Percentiles rank a stretch among this genome's conserved stretches.
phyloP scores from a whole-genome alignment of 257 asterid genomes.

The Thymus quinquecostatus region DNA sequence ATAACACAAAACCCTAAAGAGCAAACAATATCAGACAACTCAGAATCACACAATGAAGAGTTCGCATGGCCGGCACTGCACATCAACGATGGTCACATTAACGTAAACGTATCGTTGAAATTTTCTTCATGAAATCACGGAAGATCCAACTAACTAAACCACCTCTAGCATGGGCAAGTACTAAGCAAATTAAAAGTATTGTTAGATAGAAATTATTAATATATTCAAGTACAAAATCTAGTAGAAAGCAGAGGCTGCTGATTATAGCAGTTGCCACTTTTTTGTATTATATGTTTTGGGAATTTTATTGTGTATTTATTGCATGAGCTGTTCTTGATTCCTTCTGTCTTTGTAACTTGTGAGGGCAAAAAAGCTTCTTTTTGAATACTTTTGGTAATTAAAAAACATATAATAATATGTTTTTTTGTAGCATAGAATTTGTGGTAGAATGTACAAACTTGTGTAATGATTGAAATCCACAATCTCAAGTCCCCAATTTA shows the following conservation, averaged over 20 bases:
- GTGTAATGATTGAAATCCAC: constrained; percentile 21
- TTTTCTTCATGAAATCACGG: too few relatives aligned
- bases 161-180: background rate
- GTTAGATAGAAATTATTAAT: background rate
- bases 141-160: background rate
- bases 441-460: constrained; percentile 8
- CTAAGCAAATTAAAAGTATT: background rate
- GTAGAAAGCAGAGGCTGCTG: background rate
- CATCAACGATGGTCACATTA: too few relatives aligned
- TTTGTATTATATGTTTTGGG: constrained; percentile 6
- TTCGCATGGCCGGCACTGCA: too few relatives aligned
- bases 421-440: background rate
- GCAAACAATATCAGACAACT: too few relatives aligned
- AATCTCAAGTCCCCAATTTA: background rate
- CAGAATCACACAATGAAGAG: too few relatives aligned
- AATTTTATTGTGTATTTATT: constrained; percentile 17
- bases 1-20: too few relatives aligned
- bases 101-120: too few relatives aligned
- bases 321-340: constrained; percentile 37
- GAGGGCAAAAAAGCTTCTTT: background rate
- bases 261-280: background rate
- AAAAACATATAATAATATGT: background rate
- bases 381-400: constrained; percentile 5
- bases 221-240: constrained; percentile 18
- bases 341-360: constrained; percentile 22